Conservation (phyloP, 140 eudicot genomes). For the Bidens hawaiensis region DNA sequence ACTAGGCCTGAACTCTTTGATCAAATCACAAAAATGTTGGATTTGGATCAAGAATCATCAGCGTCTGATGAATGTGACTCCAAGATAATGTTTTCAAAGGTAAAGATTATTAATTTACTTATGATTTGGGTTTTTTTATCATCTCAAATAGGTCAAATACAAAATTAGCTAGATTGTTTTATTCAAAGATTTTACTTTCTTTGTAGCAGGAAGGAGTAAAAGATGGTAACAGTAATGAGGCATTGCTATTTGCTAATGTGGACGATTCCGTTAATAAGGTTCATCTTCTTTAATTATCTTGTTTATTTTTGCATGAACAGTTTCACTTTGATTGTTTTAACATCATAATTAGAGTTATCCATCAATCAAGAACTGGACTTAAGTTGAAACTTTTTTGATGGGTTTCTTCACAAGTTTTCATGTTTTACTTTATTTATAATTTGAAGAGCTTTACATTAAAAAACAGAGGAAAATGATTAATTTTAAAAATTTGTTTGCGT, state of each 20-base stretch:
- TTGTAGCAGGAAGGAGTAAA: constrained; percentile 39
- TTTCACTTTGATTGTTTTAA: neutral
- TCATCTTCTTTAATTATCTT: neutral
- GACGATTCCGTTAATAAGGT: constrained; percentile 72
- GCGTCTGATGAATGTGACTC: constrained; percentile 36
- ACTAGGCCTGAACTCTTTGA: constrained; percentile 54
- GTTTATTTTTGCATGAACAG: neutral
- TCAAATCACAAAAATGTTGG: constrained; percentile 45
- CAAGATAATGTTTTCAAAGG: constrained; percentile 54
- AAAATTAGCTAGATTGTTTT: neutral
- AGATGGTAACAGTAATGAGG: constrained; percentile 24
- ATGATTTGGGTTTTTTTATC: constrained; percentile 1
- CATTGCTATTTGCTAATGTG: constrained; percentile 31
- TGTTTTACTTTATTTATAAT: neutral
- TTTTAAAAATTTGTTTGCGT: neutral
- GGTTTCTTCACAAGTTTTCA: neutral
- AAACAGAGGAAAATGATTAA: no score
- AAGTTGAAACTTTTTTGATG: neutral
- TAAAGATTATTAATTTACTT: constrained; percentile 24
- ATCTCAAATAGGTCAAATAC: neutral
- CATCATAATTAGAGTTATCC: neutral
- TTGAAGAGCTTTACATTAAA: no score
- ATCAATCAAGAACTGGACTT: neutral
- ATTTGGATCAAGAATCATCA: constrained; percentile 25
- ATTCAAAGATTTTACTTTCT: neutral